Evolutionary conservation across 2,329 filamentous ascomycete genomes (phyloP).

Genomic region (Fulvia fulva): DNA sequence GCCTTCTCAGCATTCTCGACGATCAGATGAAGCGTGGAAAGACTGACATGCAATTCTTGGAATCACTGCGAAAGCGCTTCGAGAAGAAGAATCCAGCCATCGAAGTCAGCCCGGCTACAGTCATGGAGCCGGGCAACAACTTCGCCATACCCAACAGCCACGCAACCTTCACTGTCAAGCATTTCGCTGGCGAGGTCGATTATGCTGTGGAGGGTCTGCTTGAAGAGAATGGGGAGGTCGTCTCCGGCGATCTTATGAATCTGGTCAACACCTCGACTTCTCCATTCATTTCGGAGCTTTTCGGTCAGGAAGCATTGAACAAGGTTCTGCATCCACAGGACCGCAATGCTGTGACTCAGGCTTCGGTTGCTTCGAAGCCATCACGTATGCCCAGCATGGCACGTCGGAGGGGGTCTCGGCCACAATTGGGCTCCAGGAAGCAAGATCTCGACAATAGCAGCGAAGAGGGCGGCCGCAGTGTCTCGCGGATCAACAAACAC

Average conservation of each 20-base stretch:
- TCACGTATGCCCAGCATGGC: slow-evolving; percentile 90
- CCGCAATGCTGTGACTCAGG: slow-evolving; percentile 86
- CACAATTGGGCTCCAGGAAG: slow-evolving; percentile 42
- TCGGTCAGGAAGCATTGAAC: slow-evolving; percentile 92
- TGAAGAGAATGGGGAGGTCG: slow-evolving; percentile 93
- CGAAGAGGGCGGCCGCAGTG: slow-evolving; percentile 33
- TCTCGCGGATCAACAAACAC: slow-evolving; percentile 38
- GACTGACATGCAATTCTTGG: slow-evolving; percentile 83
- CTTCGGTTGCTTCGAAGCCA: slow-evolving; percentile 92
- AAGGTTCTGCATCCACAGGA: slow-evolving; percentile 93
- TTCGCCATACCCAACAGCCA: slow-evolving; percentile 78
- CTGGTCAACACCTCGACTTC: slow-evolving; percentile 84
- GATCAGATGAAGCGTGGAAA: slow-evolving; percentile 90
- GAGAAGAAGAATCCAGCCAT: slow-evolving; percentile 93
- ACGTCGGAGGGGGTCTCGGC: slow-evolving; percentile 64
- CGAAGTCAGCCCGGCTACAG: slow-evolving; percentile 67
- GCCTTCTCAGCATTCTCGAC: slow-evolving; percentile 87
- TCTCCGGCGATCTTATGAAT: slow-evolving; percentile 93
- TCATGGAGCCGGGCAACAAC: slow-evolving; percentile 80
- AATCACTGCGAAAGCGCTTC: slow-evolving; percentile 87
- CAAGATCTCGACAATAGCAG: slow-evolving; percentile 45
- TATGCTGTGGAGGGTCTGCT: slow-evolving; percentile 83
- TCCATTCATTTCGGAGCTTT: slow-evolving; percentile 82
- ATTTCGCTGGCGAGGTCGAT: slow-evolving; percentile 95
- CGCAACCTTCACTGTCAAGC: slow-evolving; percentile 82